Conservation (phyloP, 2,329 filamentous ascomycete species). For the Phialophora chinensis region DNA sequence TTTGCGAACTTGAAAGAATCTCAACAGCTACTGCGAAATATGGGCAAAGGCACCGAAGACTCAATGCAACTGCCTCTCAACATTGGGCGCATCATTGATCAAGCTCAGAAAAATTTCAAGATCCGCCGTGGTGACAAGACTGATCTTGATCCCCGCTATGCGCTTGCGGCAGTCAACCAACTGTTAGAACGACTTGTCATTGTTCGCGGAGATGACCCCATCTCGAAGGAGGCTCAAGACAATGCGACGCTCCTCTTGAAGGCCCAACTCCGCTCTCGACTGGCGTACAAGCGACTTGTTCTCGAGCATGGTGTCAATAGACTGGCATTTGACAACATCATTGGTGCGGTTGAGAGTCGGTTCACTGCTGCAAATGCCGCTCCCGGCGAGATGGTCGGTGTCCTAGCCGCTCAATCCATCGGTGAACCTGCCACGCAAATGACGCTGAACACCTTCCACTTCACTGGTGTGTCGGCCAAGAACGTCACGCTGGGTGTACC, state of each 20-base stretch:
- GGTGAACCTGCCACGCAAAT: conserved; percentile 99
- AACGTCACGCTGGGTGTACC: conserved; percentile 99
- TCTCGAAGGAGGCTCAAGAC: conserved; percentile 84
- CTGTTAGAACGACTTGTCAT: conserved; percentile 79
- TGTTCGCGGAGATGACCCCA: conserved; percentile 80
- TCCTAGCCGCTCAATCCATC: conserved; percentile 96
- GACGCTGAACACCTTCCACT: conserved; percentile 99
- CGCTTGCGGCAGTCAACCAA: conserved; percentile 77
- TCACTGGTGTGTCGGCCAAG: conserved; percentile 99
- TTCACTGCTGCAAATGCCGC: conserved; percentile 86
- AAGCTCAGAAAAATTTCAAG: conserved; percentile 86
- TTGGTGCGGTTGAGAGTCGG: conserved; percentile 87
- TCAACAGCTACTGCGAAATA: conserved; percentile 73
- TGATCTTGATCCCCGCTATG: conserved; percentile 85
- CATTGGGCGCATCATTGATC: conserved; percentile 86
- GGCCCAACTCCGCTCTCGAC: conserved; percentile 82
- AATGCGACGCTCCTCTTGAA: conserved; percentile 93
- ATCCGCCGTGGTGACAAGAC: conserved; percentile 85
- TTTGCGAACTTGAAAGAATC: conserved; percentile 79
- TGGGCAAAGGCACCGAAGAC: conserved; percentile 65
- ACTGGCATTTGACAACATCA: conserved; percentile 87
- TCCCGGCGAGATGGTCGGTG: conserved; percentile 98
- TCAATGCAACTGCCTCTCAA: conserved; percentile 89
- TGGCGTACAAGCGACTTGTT: conserved; percentile 92
- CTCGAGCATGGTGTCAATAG: conserved; percentile 85